Conservation (phyloP, 257 asterid species). For the Solanum acaule region DNA sequence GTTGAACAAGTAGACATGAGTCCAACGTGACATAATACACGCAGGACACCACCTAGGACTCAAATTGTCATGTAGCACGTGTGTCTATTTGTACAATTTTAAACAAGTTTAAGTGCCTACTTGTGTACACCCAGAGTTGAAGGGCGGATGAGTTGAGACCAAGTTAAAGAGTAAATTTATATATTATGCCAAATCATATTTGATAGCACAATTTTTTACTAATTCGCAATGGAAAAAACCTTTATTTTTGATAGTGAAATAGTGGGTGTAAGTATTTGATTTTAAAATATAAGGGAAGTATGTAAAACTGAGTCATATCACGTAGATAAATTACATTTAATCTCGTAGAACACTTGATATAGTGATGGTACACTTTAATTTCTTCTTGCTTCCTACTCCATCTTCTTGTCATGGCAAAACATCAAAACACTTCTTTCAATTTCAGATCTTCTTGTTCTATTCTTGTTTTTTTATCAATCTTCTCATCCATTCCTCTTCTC, state of each 20-base stretch:
- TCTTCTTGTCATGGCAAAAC: conserved; percentile 23
- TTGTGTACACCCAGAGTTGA: background rate
- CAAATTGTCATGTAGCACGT: no score
- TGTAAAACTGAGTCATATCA: background rate
- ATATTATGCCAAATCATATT: background rate
- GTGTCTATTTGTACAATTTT: no score
- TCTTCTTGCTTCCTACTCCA: background rate
- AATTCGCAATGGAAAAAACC: no score
- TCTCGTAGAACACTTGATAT: background rate
- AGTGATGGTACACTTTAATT: background rate
- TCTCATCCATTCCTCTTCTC: conserved; percentile 33
- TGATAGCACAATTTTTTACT: background rate
- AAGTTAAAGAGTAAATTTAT: no score
- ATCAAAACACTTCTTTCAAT: background rate
- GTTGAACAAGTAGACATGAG: no score
- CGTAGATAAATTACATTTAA: background rate
- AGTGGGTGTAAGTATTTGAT: background rate
- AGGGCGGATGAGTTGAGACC: no score
- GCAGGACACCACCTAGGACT: no score
- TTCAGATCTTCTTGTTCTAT: background rate
- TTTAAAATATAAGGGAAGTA: background rate
- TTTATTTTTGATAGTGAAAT: background rate
- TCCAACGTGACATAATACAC: no score
- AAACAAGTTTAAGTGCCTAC: no score
- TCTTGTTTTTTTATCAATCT: conserved; percentile 27